phyloP scores from a whole-genome alignment of 1,284 basidiomycete species.

The Cryptococcus sp. region DNA sequence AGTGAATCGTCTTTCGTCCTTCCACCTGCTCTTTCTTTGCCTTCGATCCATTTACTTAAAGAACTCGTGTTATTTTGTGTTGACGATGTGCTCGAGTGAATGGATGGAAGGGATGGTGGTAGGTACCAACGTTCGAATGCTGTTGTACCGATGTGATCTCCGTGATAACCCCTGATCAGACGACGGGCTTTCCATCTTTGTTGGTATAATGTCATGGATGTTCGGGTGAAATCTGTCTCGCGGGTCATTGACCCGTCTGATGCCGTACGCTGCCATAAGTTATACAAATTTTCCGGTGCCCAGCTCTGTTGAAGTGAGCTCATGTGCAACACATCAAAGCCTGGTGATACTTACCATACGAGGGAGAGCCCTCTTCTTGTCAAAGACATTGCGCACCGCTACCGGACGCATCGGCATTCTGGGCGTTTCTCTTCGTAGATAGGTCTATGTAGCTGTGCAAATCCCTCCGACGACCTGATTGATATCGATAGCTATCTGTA shows the following conservation, averaged over 20 bases:
- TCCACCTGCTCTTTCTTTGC: slow-evolving; percentile 34
- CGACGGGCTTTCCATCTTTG: slow-evolving; percentile 88
- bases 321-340: background rate
- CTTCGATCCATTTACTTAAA: slow-evolving; percentile 55
- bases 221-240: slow-evolving; percentile 59
- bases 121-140: slow-evolving; percentile 95
- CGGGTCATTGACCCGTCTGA: slow-evolving; percentile 49
- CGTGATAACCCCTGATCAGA: slow-evolving; percentile 91
- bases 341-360: slow-evolving; percentile 37
- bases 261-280: slow-evolving; percentile 64
- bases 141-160: slow-evolving; percentile 88
- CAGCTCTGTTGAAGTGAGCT: slow-evolving; percentile 61
- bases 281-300: slow-evolving; percentile 72
- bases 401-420: slow-evolving; percentile 1
- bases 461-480: too few relatives aligned
- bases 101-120: slow-evolving; percentile 78
- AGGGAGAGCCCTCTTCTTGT: slow-evolving; percentile 41
- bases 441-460: too few relatives aligned
- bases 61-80: background rate
- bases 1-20: slow-evolving; percentile 48
- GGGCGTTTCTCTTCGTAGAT: background rate
- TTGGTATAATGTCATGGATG: slow-evolving; percentile 72
- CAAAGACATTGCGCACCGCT: slow-evolving; percentile 23
- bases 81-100: slow-evolving; percentile 55
- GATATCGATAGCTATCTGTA: too few relatives aligned